phyloP scores from a whole-genome alignment of 2,329 filamentous ascomycete genomes.

The Cadophora sp. region DNA sequence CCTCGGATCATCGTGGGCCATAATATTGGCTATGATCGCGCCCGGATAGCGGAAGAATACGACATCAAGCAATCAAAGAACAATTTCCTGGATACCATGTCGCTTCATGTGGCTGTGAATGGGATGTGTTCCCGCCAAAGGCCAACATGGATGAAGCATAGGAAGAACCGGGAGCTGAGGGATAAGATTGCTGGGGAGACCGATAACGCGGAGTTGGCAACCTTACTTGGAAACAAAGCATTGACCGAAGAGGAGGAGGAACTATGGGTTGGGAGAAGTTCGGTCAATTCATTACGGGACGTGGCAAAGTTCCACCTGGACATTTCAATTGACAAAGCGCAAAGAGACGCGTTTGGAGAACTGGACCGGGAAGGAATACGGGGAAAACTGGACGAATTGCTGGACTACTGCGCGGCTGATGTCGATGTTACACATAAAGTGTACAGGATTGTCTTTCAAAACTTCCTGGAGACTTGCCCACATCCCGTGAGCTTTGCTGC shows the following conservation, averaged over 20 bases:
- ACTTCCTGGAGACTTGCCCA: constrained; percentile 87
- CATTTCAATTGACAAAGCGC: constrained; percentile 87
- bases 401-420: constrained; percentile 95
- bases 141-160: constrained; percentile 96
- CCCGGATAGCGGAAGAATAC: constrained; percentile 89
- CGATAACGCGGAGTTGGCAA: constrained; percentile 72
- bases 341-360: constrained; percentile 85
- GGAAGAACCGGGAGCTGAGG: constrained; percentile 84
- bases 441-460: constrained; percentile 92
- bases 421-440: constrained; percentile 91
- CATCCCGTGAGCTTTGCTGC: constrained; percentile 98
- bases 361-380: constrained; percentile 75
- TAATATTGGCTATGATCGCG: constrained; percentile 94
- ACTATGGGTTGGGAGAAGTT: constrained; percentile 93
- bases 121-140: constrained; percentile 98
- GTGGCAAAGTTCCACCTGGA: constrained; percentile 97
- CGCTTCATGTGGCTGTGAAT: constrained; percentile 94
- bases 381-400: constrained; percentile 76
- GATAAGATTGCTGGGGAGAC: constrained; percentile 79
- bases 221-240: constrained; percentile 71
- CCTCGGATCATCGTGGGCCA: constrained; percentile 88
- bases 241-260: constrained; percentile 88
- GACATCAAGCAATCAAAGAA: constrained; percentile 81
- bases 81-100: constrained; percentile 96
- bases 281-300: constrained; percentile 91